A percentile compares a stretch with the other conserved stretches of the same genome.
These are phyloP conservation scores for Tetrahymena borealis DNA, from an alignment of 73 alveolate genomes.

Conservation along the genomic window DNA sequence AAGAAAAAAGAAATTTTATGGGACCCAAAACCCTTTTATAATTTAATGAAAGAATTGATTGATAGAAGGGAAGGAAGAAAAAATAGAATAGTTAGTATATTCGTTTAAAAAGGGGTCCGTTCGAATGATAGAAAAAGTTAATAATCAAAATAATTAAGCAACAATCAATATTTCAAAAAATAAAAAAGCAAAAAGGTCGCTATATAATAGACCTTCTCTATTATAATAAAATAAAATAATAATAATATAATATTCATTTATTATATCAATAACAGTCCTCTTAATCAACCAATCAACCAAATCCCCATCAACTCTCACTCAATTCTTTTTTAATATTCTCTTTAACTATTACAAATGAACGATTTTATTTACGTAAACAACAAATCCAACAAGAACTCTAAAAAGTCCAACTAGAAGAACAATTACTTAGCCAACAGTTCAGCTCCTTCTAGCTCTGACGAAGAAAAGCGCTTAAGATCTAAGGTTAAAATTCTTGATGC, in stretches of 20 bases:
- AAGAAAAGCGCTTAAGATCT: background rate
- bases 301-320: no score
- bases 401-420: background rate
- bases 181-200: background rate
- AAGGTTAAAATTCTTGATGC: background rate
- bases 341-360: background rate
- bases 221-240: background rate
- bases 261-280: background rate
- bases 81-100: background rate
- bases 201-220: constrained; percentile 1
- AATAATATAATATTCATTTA: background rate
- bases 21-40: background rate
- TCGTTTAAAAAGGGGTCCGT: background rate
- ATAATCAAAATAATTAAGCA: background rate
- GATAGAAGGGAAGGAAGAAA: background rate
- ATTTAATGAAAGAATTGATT: background rate
- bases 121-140: background rate
- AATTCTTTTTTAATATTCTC: no score
- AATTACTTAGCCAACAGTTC: background rate
- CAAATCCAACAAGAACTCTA: background rate
- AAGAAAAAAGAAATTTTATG: background rate
- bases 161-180: background rate
- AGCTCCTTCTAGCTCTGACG: background rate
- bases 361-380: background rate
- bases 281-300: no score